A percentile compares a stretch with the other conserved stretches of the same genome.
phyloP scores from a whole-genome alignment of 129 eudicot species.

The Glebionis coronaria region DNA sequence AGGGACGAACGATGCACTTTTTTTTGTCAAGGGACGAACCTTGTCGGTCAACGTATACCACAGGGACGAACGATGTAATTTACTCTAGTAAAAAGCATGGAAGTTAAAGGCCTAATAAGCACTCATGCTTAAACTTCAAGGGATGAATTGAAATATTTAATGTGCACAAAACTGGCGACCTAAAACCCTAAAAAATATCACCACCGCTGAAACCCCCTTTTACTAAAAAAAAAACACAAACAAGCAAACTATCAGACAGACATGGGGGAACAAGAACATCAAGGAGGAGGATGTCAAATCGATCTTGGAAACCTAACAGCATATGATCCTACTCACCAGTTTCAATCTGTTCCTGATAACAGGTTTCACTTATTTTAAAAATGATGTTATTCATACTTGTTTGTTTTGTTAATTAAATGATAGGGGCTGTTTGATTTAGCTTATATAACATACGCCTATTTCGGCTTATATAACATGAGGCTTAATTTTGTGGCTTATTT shows the following conservation, averaged over 20 bases:
- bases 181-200: background rate
- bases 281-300: slow-evolving; percentile 13
- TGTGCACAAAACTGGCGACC: background rate
- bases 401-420: no score
- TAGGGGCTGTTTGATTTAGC: no score
- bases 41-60: no score
- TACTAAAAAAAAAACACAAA: background rate
- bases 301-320: slow-evolving; percentile 31
- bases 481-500: no score
- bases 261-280: slow-evolving; percentile 26
- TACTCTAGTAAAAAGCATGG: background rate
- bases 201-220: slow-evolving; percentile 19
- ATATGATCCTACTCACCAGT: slow-evolving; percentile 28
- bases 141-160: background rate
- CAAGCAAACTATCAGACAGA: background rate
- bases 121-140: background rate
- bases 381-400: background rate
- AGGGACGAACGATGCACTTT: no score
- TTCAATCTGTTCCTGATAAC: slow-evolving; percentile 22
- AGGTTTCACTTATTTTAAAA: slow-evolving; percentile 2
- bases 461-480: no score
- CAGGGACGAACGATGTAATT: no score
- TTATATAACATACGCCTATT: no score
- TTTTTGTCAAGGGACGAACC: no score
- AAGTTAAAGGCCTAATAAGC: background rate